Evolutionary conservation across 176 grass and related monocot genomes (phyloP), one percentile per base, ranked within the genome.

Genomic region (Ampelocalamus luodianensis): DNA sequence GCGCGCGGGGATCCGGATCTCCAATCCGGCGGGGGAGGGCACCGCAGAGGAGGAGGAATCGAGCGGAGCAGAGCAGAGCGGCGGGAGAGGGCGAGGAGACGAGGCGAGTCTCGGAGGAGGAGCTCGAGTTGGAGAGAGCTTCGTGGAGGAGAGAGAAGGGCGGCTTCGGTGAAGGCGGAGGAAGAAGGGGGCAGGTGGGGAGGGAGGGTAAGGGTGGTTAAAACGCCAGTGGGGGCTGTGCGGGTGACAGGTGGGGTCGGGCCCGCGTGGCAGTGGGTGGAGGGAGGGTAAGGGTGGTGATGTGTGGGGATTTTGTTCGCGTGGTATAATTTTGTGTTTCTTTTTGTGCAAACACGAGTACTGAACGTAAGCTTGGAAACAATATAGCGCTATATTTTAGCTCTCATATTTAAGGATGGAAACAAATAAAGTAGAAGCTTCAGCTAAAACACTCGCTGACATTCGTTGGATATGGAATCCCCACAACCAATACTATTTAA

Each of bases 91-190:
- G 26, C 59, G 71, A 60, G 40, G 71, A 11, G 44, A 7, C 9
- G 60, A 27, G 16, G 36, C 3, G 8, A 37, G 61, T 32, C 34
- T 59, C 27, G 72, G 62, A 53, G 64, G 84, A 49, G 43, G 73
- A 71, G 64, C 54, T 83, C 53, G 55, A 83, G 73, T 69, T 69
- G 65, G 79, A 63, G 55, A 78, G 67, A 75, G 82, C 59, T 75
- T 84, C 32, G 32, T 29, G 77, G 64, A 76, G 73, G 46, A 36
- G 37, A 36, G 37, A 62, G 78, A 65, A 63, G 81, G 60, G 50
- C 71, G 40, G 87, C 27, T 72, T 88, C 87, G 86, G 65, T 49
- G 87, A 83, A 83, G 81, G 40, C 81, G 81, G 81, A 89, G 87
- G 85, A 79, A 82, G 86, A 39, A 69, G 50, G 50, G 48, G 62